Percentiles rank a stretch among this genome's conserved stretches.
These are phyloP conservation scores for Botrytis medusae DNA, from an alignment of 2,329 filamentous ascomycete species.

Conservation along the genomic window DNA sequence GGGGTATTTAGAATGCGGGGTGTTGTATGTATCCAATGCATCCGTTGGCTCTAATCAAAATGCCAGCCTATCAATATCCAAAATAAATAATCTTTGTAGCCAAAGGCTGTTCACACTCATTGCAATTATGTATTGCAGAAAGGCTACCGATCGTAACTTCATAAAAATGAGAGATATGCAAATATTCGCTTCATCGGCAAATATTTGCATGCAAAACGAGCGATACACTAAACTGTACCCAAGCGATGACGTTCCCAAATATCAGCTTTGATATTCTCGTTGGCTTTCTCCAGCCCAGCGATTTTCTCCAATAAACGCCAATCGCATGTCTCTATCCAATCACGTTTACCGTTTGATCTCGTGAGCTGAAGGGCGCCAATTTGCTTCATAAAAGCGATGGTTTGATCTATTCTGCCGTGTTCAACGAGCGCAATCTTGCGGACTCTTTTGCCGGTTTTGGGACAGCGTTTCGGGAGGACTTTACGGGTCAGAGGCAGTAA, in stretches of 20 bases:
- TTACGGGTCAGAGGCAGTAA: constrained; percentile 24
- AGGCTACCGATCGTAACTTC: too few relatives aligned
- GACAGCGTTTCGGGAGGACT: constrained; percentile 26
- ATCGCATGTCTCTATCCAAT: constrained; percentile 42
- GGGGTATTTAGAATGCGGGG: neutral
- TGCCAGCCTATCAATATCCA: neutral
- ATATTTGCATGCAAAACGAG: neutral
- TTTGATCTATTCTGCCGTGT: constrained; percentile 35
- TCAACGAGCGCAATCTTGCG: constrained; percentile 42
- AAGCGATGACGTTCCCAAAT: constrained; percentile 28
- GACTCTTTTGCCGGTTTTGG: constrained; percentile 27
- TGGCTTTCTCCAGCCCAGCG: constrained; percentile 43
- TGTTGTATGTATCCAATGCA: neutral
- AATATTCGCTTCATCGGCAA: neutral
- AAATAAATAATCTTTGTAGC: neutral
- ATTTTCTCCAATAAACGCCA: constrained; percentile 46
- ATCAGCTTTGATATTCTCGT: constrained; percentile 35
- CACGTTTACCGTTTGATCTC: constrained; percentile 33
- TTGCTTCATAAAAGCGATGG: constrained; percentile 37
- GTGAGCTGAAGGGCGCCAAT: constrained; percentile 33
- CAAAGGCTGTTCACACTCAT: neutral
- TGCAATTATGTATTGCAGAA: too few relatives aligned
- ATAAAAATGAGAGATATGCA: neutral
- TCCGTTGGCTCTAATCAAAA: neutral
- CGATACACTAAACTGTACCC: constrained; percentile 11